Conservation (phyloP, 2,329 filamentous ascomycete species). For the Monosporascus sp. region DNA sequence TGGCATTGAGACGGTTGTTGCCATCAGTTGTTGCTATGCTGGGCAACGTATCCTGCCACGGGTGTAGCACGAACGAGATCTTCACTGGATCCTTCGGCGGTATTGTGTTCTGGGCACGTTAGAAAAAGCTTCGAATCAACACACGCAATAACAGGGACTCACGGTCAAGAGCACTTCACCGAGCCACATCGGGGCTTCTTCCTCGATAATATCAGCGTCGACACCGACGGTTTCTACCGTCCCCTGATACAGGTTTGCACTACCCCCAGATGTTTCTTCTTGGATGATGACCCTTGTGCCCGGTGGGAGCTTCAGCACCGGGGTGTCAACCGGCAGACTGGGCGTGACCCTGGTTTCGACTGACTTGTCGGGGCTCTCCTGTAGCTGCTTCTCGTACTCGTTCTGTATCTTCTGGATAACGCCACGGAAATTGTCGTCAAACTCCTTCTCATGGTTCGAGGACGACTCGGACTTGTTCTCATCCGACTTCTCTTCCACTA, state of each 20-base stretch:
- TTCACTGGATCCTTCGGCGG: constrained; percentile 90
- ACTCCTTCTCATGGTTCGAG: constrained; percentile 62
- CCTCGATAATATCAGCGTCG: constrained; percentile 79
- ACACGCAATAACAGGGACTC: constrained; percentile 16
- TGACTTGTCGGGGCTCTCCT: constrained; percentile 46
- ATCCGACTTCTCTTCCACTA: constrained; percentile 71
- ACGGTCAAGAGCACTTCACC: constrained; percentile 76
- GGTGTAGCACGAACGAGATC: constrained; percentile 87
- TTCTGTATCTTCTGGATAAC: constrained; percentile 67
- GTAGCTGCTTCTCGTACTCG: constrained; percentile 64
- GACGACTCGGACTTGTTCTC: constrained; percentile 53
- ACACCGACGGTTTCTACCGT: constrained; percentile 72
- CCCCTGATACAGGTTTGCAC: constrained; percentile 84
- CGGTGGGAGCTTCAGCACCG: constrained; percentile 65
- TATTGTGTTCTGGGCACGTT: constrained; percentile 58
- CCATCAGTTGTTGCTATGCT: constrained; percentile 69
- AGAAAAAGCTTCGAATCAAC: background rate
- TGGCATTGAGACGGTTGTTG: constrained; percentile 90
- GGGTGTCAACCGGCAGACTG: constrained; percentile 67
- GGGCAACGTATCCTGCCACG: constrained; percentile 70
- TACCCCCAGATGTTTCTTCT: constrained; percentile 62
- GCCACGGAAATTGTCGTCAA: constrained; percentile 70
- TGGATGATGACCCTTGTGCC: constrained; percentile 64
- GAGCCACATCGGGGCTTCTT: constrained; percentile 84
- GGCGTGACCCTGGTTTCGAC: constrained; percentile 63